A percentile compares a stretch with the other conserved stretches of the same genome.
phyloP scores from a whole-genome alignment of 352 stramenopile species.

The Globisporangium takayamanum region DNA sequence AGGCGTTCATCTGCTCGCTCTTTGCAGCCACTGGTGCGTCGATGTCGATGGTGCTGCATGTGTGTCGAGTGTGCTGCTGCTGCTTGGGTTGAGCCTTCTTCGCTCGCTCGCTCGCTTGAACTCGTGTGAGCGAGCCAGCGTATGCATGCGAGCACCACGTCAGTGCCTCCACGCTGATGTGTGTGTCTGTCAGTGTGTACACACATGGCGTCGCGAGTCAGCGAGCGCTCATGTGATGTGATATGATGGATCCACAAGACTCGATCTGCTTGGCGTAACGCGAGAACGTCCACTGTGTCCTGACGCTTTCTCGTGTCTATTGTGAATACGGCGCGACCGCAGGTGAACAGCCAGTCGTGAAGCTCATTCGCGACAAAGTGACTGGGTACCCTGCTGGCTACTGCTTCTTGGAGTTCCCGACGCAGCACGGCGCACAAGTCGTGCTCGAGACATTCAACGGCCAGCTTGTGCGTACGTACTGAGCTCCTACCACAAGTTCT shows the following conservation, averaged over 20 bases:
- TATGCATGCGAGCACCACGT: not conserved
- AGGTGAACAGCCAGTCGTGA: conserved; percentile 82
- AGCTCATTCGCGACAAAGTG: conserved; percentile 88
- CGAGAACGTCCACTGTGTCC: no score
- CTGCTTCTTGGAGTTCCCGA: conserved; percentile 89
- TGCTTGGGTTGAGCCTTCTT: not conserved
- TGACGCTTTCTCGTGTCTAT: no score
- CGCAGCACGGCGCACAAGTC: conserved; percentile 69
- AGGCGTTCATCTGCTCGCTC: conserved; percentile 82
- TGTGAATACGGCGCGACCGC: not conserved
- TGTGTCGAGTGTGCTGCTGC: not conserved
- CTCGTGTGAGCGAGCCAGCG: not conserved
- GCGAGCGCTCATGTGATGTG: no score
- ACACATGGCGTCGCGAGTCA: not conserved
- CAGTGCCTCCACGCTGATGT: not conserved
- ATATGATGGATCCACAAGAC: no score
- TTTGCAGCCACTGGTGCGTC: conserved; percentile 62
- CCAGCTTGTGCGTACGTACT: conserved; percentile 72
- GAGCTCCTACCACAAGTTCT: not conserved
- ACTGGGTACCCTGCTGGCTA: conserved; percentile 87
- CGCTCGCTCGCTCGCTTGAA: not conserved
- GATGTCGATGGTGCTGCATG: not conserved
- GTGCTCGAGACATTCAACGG: conserved; percentile 86
- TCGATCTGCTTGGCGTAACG: no score
- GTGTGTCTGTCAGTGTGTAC: conserved; percentile 4